Base-by-base conservation (phyloP, 2,329 filamentous ascomycete genomes). In the Ceratocystis huliohia region DNA sequence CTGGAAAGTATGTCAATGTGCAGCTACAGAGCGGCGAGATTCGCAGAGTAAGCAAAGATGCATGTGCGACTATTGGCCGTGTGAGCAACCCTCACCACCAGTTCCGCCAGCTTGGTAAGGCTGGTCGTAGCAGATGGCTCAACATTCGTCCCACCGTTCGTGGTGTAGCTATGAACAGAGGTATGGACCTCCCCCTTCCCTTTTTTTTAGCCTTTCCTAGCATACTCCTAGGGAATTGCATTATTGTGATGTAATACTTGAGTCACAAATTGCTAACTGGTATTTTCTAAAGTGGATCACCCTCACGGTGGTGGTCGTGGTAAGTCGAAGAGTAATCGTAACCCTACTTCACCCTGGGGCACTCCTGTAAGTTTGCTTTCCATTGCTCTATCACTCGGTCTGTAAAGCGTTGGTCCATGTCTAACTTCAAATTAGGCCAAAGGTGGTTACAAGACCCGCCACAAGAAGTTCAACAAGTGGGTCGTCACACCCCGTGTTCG, bases 301-400 rank as follows among this genome's bases (percentile, higher is more conserved):
- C 94, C 94, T 73, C 94, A 99, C 76, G 94, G 94, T 84, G 94
- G 94, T 88, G 94, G 94, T 78, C 86, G 95, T 82, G 94, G 94
- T 80, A 99, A 99, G 80, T 96, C 91, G 67, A 99, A 99, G 89
- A 91, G 94, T 85, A 96, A 96, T 75, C 86, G 92, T 69, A 83
- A 96, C 74, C 94, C 95, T 44, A 91, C 94, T 72, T 96, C 91
- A 78, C 94, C 94, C 68, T 99, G 95, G 94, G 94, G 95, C 75
- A 88, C 86, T 74, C 93, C 91, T 74, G 91, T 95, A 88, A 79
- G 90, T 84, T 70, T 48, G 69, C 33, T 56, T 22, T 22, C 6
- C 41, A 20, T 63, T 30, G 25, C 10, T 53, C 20, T 20, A 65
- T 50, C 1, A 17, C 41, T 69, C 25, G 50, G 20, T 17, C 56